Percentiles rank a stretch among this genome's conserved stretches.
Evolutionary conservation across 2,329 filamentous ascomycete genomes (phyloP).

Genomic region (Aspergillus nomiae): DNA sequence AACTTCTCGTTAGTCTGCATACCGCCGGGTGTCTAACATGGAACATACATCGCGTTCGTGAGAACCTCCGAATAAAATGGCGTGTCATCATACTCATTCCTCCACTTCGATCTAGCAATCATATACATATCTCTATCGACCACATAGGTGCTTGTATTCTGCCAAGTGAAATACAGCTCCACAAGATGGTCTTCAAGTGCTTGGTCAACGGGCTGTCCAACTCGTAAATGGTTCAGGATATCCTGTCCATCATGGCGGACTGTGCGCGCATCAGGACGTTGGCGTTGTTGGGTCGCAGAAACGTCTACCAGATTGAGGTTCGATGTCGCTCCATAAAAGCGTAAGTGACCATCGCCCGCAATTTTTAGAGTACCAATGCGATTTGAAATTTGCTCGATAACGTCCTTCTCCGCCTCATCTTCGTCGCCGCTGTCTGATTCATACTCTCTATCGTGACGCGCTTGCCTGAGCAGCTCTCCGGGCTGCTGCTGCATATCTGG

Average conservation of each 20-base stretch:
- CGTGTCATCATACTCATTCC: slow-evolving; percentile 41
- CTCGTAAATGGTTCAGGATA: slow-evolving; percentile 44
- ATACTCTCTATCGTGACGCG: slow-evolving; percentile 24
- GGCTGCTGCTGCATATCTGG: slow-evolving; percentile 32
- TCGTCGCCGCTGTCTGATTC: slow-evolving; percentile 41
- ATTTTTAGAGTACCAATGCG: slow-evolving; percentile 49
- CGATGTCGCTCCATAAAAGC: slow-evolving; percentile 49
- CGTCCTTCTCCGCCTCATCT: slow-evolving; percentile 42
- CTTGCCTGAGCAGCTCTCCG: slow-evolving; percentile 22
- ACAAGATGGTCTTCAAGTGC: slow-evolving; percentile 48
- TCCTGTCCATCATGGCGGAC: slow-evolving; percentile 43
- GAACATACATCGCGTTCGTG: slow-evolving; percentile 42
- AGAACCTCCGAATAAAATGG: slow-evolving; percentile 44
- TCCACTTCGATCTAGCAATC: slow-evolving; percentile 37
- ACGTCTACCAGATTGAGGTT: slow-evolving; percentile 47
- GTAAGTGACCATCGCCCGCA: slow-evolving; percentile 45
- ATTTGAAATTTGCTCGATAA: slow-evolving; percentile 47
- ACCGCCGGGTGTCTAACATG: not conserved
- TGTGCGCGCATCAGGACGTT: slow-evolving; percentile 40
- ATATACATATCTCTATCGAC: slow-evolving; percentile 48
- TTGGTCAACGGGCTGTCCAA: slow-evolving; percentile 44
- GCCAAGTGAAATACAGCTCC: slow-evolving; percentile 52
- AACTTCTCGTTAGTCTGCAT: slow-evolving; percentile 1
- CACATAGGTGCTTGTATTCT: slow-evolving; percentile 50
- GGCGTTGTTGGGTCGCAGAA: slow-evolving; percentile 36